Evolutionary conservation across 2,329 filamentous ascomycete species (phyloP).

Genomic region (Berkeleyomyces basicola): DNA sequence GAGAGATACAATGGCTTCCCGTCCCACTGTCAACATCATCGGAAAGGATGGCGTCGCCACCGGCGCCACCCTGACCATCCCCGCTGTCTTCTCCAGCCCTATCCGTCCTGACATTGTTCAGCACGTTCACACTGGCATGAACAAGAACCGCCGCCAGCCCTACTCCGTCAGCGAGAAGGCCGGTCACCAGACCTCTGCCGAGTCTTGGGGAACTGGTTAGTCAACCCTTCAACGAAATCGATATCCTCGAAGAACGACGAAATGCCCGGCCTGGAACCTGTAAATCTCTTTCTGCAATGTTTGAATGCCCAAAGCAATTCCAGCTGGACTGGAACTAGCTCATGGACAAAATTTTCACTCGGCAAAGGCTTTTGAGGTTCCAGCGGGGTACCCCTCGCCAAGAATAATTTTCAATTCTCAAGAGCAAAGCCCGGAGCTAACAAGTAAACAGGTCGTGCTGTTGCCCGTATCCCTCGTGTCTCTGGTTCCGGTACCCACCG

Average conservation of each 20-base stretch:
- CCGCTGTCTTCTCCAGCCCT: conserved; percentile 90
- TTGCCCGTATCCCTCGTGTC: conserved; percentile 99
- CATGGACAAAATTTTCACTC: neutral
- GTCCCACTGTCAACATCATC: conserved; percentile 96
- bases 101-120: conserved; percentile 99
- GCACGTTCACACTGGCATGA: conserved; percentile 97
- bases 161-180: conserved; percentile 99
- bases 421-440: conserved; percentile 2
- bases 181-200: conserved; percentile 98
- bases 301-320: neutral
- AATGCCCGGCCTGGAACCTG: no score
- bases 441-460: conserved; percentile 64
- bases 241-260: neutral
- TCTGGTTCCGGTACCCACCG: conserved; percentile 99
- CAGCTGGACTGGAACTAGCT: neutral
- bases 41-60: conserved; percentile 87
- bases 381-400: neutral
- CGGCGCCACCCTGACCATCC: conserved; percentile 78
- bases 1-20: conserved; percentile 62
- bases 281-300: no score
- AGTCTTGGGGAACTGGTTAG: conserved; percentile 99
- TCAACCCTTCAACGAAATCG: conserved; percentile 20
- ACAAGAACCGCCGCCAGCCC: conserved; percentile 99
- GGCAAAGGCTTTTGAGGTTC: neutral
- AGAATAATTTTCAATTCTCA: conserved; percentile 2